phyloP scores from a whole-genome alignment of 2,329 filamentous ascomycete species.

The Hyphodiscus sp. region DNA sequence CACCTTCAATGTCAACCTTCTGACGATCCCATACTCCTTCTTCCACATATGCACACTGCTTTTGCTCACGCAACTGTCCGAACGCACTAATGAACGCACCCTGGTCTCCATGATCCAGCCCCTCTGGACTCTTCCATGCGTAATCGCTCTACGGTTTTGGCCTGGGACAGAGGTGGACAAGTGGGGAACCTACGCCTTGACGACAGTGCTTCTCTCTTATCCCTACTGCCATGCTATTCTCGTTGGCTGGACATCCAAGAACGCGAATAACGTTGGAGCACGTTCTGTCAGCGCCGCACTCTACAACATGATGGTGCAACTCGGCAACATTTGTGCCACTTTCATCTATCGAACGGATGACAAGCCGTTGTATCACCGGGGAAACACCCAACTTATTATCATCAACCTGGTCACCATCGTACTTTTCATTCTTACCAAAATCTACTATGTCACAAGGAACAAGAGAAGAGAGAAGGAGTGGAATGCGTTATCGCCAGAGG shows the following conservation, averaged over 20 bases:
- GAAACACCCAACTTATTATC: constrained; percentile 50
- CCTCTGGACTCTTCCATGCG: constrained; percentile 36
- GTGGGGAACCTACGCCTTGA: constrained; percentile 34
- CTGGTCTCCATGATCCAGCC: constrained; percentile 31
- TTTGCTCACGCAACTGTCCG: constrained; percentile 39
- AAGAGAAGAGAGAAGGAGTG: constrained; percentile 35
- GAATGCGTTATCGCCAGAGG: constrained; percentile 38
- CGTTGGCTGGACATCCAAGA: constrained; percentile 43
- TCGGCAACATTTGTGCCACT: constrained; percentile 34
- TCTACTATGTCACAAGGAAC: constrained; percentile 43
- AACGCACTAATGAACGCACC: constrained; percentile 34
- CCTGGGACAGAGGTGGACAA: constrained; percentile 19
- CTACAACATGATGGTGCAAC: constrained; percentile 46
- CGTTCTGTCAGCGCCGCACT: constrained; percentile 55
- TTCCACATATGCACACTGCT: constrained; percentile 40
- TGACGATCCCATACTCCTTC: constrained; percentile 40
- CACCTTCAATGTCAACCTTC: constrained; percentile 39
- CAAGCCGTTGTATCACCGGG: constrained; percentile 48
- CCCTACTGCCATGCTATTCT: constrained; percentile 28
- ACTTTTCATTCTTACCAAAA: constrained; percentile 43
- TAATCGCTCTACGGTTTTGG: constrained; percentile 31
- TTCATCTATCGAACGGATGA: constrained; percentile 46
- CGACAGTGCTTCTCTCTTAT: constrained; percentile 25
- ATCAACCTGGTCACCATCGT: constrained; percentile 41
- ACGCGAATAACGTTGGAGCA: constrained; percentile 56